Base-by-base conservation (phyloP, 768 basidiomycete genomes). In the Tulasnella sp. region DNA sequence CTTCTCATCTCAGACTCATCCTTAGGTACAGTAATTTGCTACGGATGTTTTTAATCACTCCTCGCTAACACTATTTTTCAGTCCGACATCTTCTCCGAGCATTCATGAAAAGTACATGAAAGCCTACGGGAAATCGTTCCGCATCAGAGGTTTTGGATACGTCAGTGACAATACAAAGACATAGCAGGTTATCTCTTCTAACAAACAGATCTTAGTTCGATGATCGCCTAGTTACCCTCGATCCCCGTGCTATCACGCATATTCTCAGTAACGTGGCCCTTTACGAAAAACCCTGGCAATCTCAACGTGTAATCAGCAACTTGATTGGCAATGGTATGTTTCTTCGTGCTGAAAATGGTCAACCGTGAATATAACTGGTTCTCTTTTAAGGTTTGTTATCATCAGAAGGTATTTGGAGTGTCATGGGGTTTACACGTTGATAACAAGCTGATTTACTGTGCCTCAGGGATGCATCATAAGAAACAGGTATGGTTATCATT, bases 231-330 rank as follows among this genome's bases (percentile, higher is more conserved):
- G 69, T 88, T 47, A 85, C 87, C 0, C 70, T 88, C 33, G 90
- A 93, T 61, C 85, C 88, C 4, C 62, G 74, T 22, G 81, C 89
- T 0, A 62, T 92, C 27, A 64, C 72, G 7, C 78, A 92, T 60
- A 72, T 93, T 32, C 67, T 91, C 44, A 81, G 81, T 59, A 74
- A 87, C 53, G 70, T 75, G 0, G 78, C 12, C 2, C 60, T 64
- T 37, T 90, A 88, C 60, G 81, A 88, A 61, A 93, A 93, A 62
- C 88, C 91, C 8, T 81, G 76, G 74, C 77, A 79, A 55, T 83
- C 86, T 2, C 77, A 88, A 22, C 69, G 72, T 35, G 65, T 85
- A 37, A 84, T 95, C 33, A 76, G 77, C 13, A 71, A 74, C 51
- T 72, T 91, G 53, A 83, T 95, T 53, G 91, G 91, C 0, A 77